These are phyloP conservation scores for Logfia minima DNA, from an alignment of 129 eudicot species.

Conservation along the genomic window DNA sequence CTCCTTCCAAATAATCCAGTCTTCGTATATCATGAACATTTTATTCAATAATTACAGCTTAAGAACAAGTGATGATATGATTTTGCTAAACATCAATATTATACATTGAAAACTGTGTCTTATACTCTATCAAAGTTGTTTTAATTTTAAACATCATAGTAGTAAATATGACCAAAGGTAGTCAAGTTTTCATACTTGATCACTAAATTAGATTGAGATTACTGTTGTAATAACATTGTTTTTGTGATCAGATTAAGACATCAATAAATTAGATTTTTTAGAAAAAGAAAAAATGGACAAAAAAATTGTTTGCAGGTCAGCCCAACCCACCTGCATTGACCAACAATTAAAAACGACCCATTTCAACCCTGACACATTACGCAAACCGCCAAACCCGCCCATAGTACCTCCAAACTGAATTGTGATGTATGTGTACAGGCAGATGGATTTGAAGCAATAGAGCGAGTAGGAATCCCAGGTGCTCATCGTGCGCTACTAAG, in stretches of 20 bases:
- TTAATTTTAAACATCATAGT: not conserved
- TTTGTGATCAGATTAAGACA: too few relatives aligned
- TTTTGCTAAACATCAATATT: not conserved
- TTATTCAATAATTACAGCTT: not conserved
- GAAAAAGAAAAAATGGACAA: too few relatives aligned
- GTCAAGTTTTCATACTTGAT: not conserved
- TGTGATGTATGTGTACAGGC: conserved; percentile 18
- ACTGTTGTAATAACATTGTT: too few relatives aligned
- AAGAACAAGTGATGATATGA: not conserved
- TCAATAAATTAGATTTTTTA: too few relatives aligned
- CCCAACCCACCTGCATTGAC: not conserved
- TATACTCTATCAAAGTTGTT: not conserved
- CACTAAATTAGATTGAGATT: not conserved
- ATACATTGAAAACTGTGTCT: not conserved
- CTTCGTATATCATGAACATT: not conserved
- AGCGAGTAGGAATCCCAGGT: conserved; percentile 37
- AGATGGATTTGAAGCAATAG: conserved; percentile 35
- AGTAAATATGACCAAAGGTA: conserved; percentile 13
- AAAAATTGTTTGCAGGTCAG: too few relatives aligned
- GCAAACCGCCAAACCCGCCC: not conserved
- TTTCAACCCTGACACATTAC: not conserved
- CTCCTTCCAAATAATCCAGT: not conserved
- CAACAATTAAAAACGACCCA: not conserved
- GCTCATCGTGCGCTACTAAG: conserved; percentile 28
- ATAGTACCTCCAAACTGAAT: conserved; percentile 1